Percentiles rank a stretch among this genome's conserved stretches.
phyloP scores from a whole-genome alignment of 345 rosid genomes.

The Camelina sativa region DNA sequence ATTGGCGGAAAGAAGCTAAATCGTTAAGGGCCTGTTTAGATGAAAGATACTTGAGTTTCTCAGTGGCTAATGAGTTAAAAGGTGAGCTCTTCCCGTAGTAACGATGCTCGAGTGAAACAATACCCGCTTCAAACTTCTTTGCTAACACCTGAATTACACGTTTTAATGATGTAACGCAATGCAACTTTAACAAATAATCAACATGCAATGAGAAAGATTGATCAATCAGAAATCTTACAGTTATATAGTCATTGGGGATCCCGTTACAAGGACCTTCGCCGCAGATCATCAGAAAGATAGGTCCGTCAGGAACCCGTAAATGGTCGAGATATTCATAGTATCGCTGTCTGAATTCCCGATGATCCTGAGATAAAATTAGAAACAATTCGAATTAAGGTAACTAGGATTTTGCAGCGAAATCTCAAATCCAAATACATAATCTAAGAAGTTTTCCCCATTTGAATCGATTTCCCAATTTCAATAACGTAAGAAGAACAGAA shows the following conservation, averaged over 20 bases:
- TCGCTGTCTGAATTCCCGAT: slow-evolving; percentile 66
- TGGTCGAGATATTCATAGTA: slow-evolving; percentile 80
- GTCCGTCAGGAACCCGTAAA: slow-evolving; percentile 74
- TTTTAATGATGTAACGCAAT: not conserved
- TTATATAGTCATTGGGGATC: slow-evolving; percentile 72
- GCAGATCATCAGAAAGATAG: slow-evolving; percentile 76
- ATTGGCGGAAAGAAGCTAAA: slow-evolving; percentile 83
- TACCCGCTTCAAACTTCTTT: slow-evolving; percentile 96
- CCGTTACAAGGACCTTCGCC: slow-evolving; percentile 87
- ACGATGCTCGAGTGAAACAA: slow-evolving; percentile 95
- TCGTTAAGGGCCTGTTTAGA: slow-evolving; percentile 90
- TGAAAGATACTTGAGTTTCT: slow-evolving; percentile 85
- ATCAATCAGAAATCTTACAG: slow-evolving; percentile 48
- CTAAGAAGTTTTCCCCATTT: too few relatives aligned
- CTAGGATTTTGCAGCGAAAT: slow-evolving; percentile 11
- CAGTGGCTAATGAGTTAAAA: slow-evolving; percentile 61
- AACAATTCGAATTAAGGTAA: not conserved
- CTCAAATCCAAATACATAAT: not conserved
- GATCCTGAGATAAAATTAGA: slow-evolving; percentile 57
- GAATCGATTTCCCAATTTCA: not conserved
- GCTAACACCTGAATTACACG: slow-evolving; percentile 68
- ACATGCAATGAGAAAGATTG: not conserved
- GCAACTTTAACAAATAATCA: not conserved
- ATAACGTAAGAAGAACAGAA: not conserved
- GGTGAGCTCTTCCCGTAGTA: slow-evolving; percentile 95